Evolutionary conservation across 345 rosid genomes (phyloP), one percentile per base, ranked within the genome.

Genomic region (Mercurialis annua): DNA sequence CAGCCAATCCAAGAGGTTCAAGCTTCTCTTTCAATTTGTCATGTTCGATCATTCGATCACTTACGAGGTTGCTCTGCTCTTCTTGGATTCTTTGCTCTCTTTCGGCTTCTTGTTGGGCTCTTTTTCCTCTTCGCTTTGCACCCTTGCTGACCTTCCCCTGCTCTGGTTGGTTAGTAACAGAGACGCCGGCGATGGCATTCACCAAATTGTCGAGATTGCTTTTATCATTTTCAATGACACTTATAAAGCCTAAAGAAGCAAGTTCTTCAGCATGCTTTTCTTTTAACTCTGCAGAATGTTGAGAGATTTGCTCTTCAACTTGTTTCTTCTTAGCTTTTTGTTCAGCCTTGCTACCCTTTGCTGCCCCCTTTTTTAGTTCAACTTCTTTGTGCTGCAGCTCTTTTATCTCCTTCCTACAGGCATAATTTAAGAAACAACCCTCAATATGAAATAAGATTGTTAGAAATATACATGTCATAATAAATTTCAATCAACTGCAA

Each of bases 291-390:
- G 86, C 26, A 23, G 96, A 91, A 29, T 85, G 96, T 67, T 58
- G 83, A 0, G 89, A 78, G 14, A 94, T 71, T 70, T 91, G 93
- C 73, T 94, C 98, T 75, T 89, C 97, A 24, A 89, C 93, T 71
- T 84, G 91, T 87, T 91, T 94, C 90, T 87, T 91, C 88, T 94
- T 89, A 12, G 98, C 87, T 72, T 94, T 94, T 80, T 87, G 99
- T 71, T 94, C 98, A 33, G 98, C 96, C 80, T 94, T 94, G 81
- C 88, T 91, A 57, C 99, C 96, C 78, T 84, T 94, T 5, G 98
- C 98, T 48, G 99, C 98, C 0, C 83, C 95, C 78, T 86, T 94
- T 67, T 94, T 94, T 78, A 91, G 70, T 75, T 82, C 92, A 15
- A 73, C 76, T 82, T 94, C 99, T 78, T 87, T 89, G 76, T 85